These are phyloP conservation scores for Oryza australiensis DNA, from an alignment of 176 grass and related monocot species.

Conservation along the genomic window DNA sequence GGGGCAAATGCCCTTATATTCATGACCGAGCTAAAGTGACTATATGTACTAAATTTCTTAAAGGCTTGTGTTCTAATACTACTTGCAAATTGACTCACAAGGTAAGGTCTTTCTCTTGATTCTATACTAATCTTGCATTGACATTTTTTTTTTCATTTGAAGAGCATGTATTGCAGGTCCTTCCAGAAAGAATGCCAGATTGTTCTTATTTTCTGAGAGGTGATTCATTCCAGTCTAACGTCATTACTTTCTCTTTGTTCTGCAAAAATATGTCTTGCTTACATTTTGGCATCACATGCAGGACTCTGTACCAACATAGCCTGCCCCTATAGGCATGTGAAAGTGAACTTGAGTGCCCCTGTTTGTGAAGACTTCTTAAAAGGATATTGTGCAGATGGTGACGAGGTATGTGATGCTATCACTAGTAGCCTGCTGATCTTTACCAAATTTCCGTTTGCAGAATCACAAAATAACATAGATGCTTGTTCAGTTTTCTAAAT, in stretches of 20 bases:
- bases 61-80: constrained; percentile 71
- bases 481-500: constrained; percentile 5
- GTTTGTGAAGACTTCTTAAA: constrained; percentile 87
- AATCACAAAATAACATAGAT: background rate
- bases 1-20: constrained; percentile 74
- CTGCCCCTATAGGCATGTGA: constrained; percentile 98
- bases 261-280: constrained; percentile 27
- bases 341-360: constrained; percentile 76
- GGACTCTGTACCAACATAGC: constrained; percentile 81
- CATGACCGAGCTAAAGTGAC: constrained; percentile 89
- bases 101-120: constrained; percentile 59
- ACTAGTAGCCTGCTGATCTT: constrained; percentile 14
- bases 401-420: constrained; percentile 70
- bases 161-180: constrained; percentile 60
- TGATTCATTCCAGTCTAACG: constrained; percentile 41
- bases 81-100: constrained; percentile 95
- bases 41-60: constrained; percentile 99
- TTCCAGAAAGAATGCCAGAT: constrained; percentile 97
- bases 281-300: constrained; percentile 42
- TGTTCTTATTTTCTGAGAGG: constrained; percentile 98
- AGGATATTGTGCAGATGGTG: constrained; percentile 90
- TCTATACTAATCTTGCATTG: constrained; percentile 30
- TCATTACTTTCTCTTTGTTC: constrained; percentile 8
- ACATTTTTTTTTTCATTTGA: constrained; percentile 35
- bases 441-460: background rate